Percentiles rank a stretch among this genome's conserved stretches.
Evolutionary conservation across 495 filamentous ascomycete species (phyloP).

Genomic region (Glonium stellatum): DNA sequence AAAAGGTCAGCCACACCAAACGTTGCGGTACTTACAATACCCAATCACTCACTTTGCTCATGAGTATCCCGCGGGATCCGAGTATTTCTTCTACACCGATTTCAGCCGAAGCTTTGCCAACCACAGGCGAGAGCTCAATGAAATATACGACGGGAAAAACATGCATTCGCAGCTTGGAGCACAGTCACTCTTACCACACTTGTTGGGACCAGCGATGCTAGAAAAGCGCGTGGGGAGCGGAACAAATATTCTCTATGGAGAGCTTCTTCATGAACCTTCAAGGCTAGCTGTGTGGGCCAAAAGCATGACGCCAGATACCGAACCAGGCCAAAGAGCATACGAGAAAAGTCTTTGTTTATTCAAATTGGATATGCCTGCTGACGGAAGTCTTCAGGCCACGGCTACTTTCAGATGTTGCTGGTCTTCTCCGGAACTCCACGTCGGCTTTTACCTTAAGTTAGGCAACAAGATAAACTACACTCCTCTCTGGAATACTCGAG

Average conservation of each 20-base stretch:
- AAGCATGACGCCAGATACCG: background rate
- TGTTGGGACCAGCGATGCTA: background rate
- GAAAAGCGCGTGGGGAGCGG: background rate
- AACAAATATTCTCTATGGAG: slow-evolving; percentile 9
- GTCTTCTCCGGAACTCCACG: background rate
- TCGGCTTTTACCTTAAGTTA: slow-evolving; percentile 16
- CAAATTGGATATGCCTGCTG: slow-evolving; percentile 24
- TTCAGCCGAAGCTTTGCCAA: slow-evolving; percentile 36
- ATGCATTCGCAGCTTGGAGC: slow-evolving; percentile 24
- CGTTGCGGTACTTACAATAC: slow-evolving; percentile 3
- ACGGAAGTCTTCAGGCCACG: slow-evolving; percentile 13
- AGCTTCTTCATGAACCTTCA: slow-evolving; percentile 10
- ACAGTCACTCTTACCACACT: slow-evolving; percentile 25
- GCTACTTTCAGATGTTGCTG: background rate
- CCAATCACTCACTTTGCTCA: slow-evolving; percentile 24
- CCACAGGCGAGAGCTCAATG: background rate
- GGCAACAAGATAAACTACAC: background rate
- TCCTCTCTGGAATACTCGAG: background rate
- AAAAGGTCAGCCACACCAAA: slow-evolving; percentile 10
- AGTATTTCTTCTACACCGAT: slow-evolving; percentile 38
- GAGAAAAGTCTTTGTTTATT: slow-evolving; percentile 18
- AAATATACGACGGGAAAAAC: background rate
- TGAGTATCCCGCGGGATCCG: slow-evolving; percentile 30
- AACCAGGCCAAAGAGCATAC: background rate
- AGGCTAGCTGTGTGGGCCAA: slow-evolving; percentile 5